These are phyloP conservation scores for Lagenaria siceraria DNA, from an alignment of 306 rosid genomes.

Conservation along the genomic window DNA sequence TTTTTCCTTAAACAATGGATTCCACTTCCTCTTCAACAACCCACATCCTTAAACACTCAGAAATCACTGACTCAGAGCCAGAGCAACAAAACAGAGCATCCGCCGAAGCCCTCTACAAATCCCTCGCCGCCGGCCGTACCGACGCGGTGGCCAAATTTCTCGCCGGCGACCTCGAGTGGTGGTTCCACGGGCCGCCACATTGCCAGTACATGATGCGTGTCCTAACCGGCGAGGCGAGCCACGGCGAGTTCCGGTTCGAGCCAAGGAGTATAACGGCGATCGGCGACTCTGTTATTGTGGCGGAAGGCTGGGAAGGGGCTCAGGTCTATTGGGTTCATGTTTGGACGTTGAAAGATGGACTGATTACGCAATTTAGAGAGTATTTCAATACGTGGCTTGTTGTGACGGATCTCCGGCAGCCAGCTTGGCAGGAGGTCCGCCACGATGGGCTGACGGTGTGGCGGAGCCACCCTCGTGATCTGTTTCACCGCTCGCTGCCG, in stretches of 20 bases:
- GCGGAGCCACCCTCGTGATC: slow-evolving; percentile 85
- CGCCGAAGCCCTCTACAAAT: slow-evolving; percentile 51
- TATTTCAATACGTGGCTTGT: slow-evolving; percentile 90
- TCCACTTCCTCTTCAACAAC: not conserved
- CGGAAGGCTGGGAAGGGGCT: slow-evolving; percentile 87
- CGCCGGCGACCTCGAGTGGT: slow-evolving; percentile 72
- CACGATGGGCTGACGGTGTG: slow-evolving; percentile 39
- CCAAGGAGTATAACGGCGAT: slow-evolving; percentile 48
- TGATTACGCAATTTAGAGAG: slow-evolving; percentile 66
- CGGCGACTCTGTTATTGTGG: slow-evolving; percentile 38
- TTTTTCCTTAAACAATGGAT: not conserved
- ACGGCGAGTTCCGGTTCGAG: slow-evolving; percentile 49
- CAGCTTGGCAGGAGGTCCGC: slow-evolving; percentile 30
- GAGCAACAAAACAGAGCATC: slow-evolving; percentile 29
- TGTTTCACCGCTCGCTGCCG: slow-evolving; percentile 50
- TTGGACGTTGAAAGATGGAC: slow-evolving; percentile 60
- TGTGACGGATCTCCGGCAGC: slow-evolving; percentile 55
- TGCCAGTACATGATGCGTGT: slow-evolving; percentile 89
- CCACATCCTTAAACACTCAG: not conserved
- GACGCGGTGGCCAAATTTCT: slow-evolving; percentile 31
- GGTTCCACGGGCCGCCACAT: slow-evolving; percentile 94
- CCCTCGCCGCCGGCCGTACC: slow-evolving; percentile 31
- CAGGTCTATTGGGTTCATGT: slow-evolving; percentile 84
- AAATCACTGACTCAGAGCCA: not conserved
- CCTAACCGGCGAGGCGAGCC: slow-evolving; percentile 55